phyloP scores from a whole-genome alignment of 305 asterid genomes.

The Petunia hybrid region DNA sequence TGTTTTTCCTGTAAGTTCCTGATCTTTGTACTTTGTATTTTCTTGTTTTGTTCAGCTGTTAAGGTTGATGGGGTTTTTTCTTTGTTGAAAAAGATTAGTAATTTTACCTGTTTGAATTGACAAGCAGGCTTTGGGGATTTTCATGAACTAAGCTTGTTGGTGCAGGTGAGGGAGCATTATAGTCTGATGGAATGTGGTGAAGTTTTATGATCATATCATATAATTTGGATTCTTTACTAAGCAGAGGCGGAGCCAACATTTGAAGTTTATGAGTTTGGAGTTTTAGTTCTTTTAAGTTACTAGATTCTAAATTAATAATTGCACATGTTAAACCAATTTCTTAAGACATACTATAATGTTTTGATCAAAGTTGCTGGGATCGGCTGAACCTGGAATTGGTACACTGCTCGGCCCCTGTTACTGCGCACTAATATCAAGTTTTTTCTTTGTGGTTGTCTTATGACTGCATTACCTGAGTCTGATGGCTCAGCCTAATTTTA shows the following conservation, averaged over 20 bases:
- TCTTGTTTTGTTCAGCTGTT: background rate
- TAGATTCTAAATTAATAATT: too few relatives aligned
- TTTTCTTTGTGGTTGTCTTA: background rate
- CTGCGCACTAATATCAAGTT: background rate
- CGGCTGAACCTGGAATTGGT: too few relatives aligned
- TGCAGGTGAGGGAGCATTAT: too few relatives aligned
- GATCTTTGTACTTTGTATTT: background rate
- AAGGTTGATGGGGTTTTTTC: background rate
- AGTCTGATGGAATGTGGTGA: background rate
- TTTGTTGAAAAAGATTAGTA: background rate
- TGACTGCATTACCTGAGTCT: conserved; percentile 25
- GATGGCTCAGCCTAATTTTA: conserved; percentile 74
- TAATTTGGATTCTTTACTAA: too few relatives aligned
- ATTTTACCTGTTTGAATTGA: background rate
- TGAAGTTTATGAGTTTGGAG: background rate
- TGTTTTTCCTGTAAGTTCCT: background rate
- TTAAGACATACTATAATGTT: too few relatives aligned
- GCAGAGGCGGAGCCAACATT: background rate
- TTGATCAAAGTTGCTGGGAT: too few relatives aligned
- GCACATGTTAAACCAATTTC: too few relatives aligned
- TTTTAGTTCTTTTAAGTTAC: background rate
- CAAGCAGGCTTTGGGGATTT: background rate
- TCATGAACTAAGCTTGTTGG: too few relatives aligned
- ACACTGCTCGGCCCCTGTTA: too few relatives aligned
- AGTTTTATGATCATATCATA: background rate